Conservation (phyloP, 306 rosid species). For the Alnus rubra region DNA sequence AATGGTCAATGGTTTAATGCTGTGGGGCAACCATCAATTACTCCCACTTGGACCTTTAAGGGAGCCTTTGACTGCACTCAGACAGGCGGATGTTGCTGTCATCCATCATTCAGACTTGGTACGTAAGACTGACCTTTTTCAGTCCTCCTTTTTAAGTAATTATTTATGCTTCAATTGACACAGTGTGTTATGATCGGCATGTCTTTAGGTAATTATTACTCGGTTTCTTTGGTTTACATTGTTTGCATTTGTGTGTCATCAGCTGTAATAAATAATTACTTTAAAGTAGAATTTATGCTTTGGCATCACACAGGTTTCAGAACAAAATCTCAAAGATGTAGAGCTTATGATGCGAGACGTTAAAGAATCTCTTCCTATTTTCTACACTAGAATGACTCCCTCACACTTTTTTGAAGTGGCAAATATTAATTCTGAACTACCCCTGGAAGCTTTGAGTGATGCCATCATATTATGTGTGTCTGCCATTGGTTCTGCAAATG, state of each 20-base stretch:
- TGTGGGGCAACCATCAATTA: slow-evolving; percentile 69
- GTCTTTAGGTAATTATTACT: not conserved
- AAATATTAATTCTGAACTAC: slow-evolving; percentile 38
- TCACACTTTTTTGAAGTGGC: slow-evolving; percentile 61
- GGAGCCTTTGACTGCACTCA: slow-evolving; percentile 74
- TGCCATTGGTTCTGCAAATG: slow-evolving; percentile 82
- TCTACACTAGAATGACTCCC: slow-evolving; percentile 80
- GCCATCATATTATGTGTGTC: slow-evolving; percentile 65
- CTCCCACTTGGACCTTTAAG: slow-evolving; percentile 90
- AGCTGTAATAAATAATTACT: not conserved
- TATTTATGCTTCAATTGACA: not conserved
- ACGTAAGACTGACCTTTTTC: slow-evolving; percentile 15
- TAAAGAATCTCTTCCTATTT: slow-evolving; percentile 52
- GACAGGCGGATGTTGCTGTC: slow-evolving; percentile 69
- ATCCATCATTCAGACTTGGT: slow-evolving; percentile 87
- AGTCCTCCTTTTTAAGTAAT: slow-evolving; percentile 6
- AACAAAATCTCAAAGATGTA: slow-evolving; percentile 49
- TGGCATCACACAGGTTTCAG: slow-evolving; percentile 60
- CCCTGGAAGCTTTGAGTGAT: slow-evolving; percentile 47
- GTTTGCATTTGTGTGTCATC: slow-evolving; percentile 5
- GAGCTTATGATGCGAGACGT: slow-evolving; percentile 40
- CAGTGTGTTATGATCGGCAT: not conserved
- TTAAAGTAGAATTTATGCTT: slow-evolving; percentile 28
- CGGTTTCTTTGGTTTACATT: slow-evolving; percentile 1
- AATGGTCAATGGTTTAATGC: slow-evolving; percentile 81